These are phyloP conservation scores for Didymellaceae sp. DNA, from an alignment of 2,329 filamentous ascomycete genomes.

Conservation along the genomic window DNA sequence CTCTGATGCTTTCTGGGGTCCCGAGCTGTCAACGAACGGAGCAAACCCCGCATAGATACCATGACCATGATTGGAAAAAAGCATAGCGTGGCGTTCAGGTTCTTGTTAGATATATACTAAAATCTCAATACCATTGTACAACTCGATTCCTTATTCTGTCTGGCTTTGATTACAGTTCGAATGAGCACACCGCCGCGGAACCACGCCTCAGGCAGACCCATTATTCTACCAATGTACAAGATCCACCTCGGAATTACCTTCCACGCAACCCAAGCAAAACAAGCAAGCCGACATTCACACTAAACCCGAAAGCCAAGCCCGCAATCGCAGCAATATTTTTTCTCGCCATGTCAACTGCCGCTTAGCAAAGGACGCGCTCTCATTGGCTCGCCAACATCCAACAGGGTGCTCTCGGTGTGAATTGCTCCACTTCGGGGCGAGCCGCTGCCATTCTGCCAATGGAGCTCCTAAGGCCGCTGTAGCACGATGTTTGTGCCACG, in stretches of 20 bases:
- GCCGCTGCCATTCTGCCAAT: background rate
- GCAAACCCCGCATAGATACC: slow-evolving; percentile 2
- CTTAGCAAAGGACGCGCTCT: slow-evolving; percentile 24
- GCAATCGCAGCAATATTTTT: slow-evolving; percentile 6
- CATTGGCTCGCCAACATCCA: slow-evolving; percentile 29
- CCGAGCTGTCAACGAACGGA: slow-evolving; percentile 18
- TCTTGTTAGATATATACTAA: background rate
- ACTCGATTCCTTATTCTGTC: background rate
- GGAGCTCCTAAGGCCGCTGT: background rate
- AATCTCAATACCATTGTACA: background rate
- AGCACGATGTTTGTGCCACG: slow-evolving; percentile 6
- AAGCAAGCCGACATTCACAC: slow-evolving; percentile 1
- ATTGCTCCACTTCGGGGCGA: slow-evolving; percentile 15
- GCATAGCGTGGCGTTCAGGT: slow-evolving; percentile 17
- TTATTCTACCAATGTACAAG: no score
- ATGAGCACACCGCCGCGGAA: no score
- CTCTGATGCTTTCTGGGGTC: slow-evolving; percentile 56
- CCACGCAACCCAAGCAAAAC: background rate
- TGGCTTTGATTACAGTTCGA: background rate
- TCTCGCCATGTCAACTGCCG: slow-evolving; percentile 6
- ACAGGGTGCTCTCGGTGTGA: slow-evolving; percentile 22
- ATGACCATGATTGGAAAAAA: background rate
- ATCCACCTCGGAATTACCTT: background rate
- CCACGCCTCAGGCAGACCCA: no score
- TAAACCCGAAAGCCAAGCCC: slow-evolving; percentile 13